Percentiles rank a stretch among this genome's conserved stretches.
These are phyloP conservation scores for Talaromyces liani DNA, from an alignment of 495 filamentous ascomycete species.

Conservation along the genomic window DNA sequence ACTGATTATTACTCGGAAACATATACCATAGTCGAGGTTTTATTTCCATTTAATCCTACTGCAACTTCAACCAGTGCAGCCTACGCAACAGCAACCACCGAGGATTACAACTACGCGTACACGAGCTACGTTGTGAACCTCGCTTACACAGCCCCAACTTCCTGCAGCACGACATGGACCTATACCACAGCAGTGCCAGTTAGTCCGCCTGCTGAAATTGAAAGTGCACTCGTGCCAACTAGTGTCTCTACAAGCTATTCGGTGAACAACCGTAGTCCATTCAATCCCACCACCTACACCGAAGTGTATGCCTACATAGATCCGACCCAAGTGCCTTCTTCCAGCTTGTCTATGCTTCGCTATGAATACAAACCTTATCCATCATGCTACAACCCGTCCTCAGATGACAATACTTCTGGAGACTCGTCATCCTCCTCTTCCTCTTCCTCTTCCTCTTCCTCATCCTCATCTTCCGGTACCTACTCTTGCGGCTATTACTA, in stretches of 20 bases:
- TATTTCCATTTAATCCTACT: constrained; percentile 16
- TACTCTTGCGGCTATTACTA: constrained; percentile 9
- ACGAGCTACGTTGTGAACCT: constrained; percentile 28
- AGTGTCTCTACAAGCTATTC: constrained; percentile 22
- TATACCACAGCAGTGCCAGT: constrained; percentile 17
- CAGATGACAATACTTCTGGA: constrained; percentile 9
- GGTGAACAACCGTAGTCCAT: constrained; percentile 18
- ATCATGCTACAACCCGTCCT: constrained; percentile 1
- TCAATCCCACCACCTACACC: constrained; percentile 21
- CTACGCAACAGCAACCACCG: constrained; percentile 9
- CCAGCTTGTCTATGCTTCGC: constrained; percentile 17
- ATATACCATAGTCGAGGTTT: constrained; percentile 26
- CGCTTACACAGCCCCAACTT: constrained; percentile 27
- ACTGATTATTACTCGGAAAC: constrained; percentile 12
- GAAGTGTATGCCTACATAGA: constrained; percentile 25
- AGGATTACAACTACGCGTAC: constrained; percentile 10
- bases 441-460: constrained; percentile 10
- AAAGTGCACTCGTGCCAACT: constrained; percentile 16
- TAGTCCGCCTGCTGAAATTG: constrained; percentile 12
- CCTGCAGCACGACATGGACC: constrained; percentile 26
- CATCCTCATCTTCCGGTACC: neutral
- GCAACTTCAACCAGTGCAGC: constrained; percentile 16
- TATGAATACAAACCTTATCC: constrained; percentile 13
- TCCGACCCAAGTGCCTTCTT: constrained; percentile 22
- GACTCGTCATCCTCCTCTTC: constrained; percentile 9